Conservation (phyloP, 2,329 filamentous ascomycete genomes). For the Venturia effusa region DNA sequence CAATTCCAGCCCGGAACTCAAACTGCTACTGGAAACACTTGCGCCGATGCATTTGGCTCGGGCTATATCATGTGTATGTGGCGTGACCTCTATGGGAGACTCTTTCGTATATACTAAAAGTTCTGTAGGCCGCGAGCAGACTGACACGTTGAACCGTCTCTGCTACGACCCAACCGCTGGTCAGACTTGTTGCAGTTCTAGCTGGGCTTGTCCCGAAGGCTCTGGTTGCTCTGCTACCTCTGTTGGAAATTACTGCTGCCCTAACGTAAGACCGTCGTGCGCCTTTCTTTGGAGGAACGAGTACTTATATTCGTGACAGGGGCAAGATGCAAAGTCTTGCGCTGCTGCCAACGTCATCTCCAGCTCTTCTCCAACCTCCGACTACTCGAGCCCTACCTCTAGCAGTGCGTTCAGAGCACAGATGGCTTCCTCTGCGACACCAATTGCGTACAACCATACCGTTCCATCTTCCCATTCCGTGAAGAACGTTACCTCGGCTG, state of each 20-base stretch:
- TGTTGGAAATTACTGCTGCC: constrained; percentile 10
- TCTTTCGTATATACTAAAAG: neutral
- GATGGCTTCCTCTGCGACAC: neutral
- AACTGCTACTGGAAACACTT: constrained; percentile 11
- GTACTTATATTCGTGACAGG: neutral
- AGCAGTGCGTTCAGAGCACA: neutral
- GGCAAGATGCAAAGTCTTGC: constrained; percentile 11
- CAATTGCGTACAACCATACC: neutral
- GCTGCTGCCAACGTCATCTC: constrained; percentile 5
- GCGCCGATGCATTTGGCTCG: constrained; percentile 12
- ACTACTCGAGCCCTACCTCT: neutral
- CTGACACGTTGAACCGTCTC: constrained; percentile 12
- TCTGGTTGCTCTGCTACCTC: constrained; percentile 10
- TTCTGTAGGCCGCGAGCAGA: constrained; percentile 8
- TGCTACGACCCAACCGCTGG: constrained; percentile 14
- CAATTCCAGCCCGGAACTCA: constrained; percentile 8
- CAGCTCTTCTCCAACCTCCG: neutral
- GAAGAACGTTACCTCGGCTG: neutral
- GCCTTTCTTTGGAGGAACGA: neutral
- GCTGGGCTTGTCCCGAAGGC: constrained; percentile 12
- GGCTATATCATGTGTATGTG: constrained; percentile 12
- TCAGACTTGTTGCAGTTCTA: constrained; percentile 12
- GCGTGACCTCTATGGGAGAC: neutral
- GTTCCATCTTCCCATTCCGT: neutral
- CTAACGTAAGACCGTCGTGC: constrained; percentile 1